Percentiles rank a stretch among this genome's conserved stretches.
These are phyloP conservation scores for Evansstolkia leycettana DNA, from an alignment of 495 filamentous ascomycete species.

Conservation along the genomic window DNA sequence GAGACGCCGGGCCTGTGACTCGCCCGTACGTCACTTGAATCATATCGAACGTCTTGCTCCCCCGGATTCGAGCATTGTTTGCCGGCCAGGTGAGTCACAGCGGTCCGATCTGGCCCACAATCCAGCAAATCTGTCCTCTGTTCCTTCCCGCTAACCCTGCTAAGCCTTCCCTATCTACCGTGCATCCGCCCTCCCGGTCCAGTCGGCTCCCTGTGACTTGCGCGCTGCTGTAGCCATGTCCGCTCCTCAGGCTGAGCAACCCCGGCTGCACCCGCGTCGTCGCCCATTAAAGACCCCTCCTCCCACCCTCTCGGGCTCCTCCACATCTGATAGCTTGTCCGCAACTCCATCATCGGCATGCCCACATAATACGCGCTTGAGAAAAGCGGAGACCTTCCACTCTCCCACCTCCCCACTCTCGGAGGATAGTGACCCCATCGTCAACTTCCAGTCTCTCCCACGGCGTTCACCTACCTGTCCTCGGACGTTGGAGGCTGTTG, in stretches of 20 bases:
- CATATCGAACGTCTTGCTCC: conserved; percentile 3
- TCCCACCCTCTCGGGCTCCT: conserved; percentile 15
- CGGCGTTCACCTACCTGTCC: conserved; percentile 37
- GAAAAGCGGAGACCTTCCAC: conserved; percentile 42
- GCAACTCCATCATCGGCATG: conserved; percentile 1
- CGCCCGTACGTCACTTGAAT: conserved; percentile 13
- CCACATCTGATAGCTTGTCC: conserved; percentile 1
- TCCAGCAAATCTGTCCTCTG: conserved; percentile 1
- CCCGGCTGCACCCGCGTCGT: conserved; percentile 22
- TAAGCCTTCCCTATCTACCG: conserved; percentile 7
- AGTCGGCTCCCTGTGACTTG: too few species aligned
- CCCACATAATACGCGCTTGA: conserved; percentile 20
- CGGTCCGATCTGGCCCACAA: conserved; percentile 15
- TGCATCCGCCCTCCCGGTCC: conserved; percentile 2
- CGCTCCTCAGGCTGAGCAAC: conserved; percentile 9
- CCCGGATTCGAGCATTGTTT: neutral
- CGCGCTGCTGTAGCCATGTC: conserved; percentile 8
- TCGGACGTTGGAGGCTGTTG: conserved; percentile 30
- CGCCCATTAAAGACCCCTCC: conserved; percentile 20
- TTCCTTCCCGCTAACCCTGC: conserved; percentile 2
- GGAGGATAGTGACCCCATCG: conserved; percentile 27
- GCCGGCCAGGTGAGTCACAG: conserved; percentile 11
- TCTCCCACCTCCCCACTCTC: conserved; percentile 29
- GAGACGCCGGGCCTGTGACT: conserved; percentile 8
- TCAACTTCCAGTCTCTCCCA: conserved; percentile 34